These are phyloP conservation scores for Sutorius eximius DNA, from an alignment of 1,284 basidiomycete species.

Conservation along the genomic window DNA sequence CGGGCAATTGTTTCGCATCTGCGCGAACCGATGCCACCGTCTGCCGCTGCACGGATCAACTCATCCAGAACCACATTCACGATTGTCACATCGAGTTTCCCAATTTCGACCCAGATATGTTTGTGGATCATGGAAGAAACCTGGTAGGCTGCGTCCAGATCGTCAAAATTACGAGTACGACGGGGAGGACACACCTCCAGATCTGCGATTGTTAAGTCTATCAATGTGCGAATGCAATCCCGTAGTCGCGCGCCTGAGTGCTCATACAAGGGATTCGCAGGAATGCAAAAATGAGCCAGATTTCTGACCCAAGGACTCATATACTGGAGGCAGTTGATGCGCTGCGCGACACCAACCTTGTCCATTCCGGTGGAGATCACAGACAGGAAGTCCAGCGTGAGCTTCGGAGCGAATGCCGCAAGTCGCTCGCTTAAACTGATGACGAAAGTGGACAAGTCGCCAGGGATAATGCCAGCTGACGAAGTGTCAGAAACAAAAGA, in stretches of 20 bases:
- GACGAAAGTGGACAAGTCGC: conserved; percentile 65
- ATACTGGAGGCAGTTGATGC: conserved; percentile 75
- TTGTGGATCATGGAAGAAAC: conserved; percentile 68
- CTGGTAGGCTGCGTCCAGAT: conserved; percentile 40
- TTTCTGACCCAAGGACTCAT: conserved; percentile 87
- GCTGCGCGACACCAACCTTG: conserved; percentile 51
- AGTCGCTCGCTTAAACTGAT: conserved; percentile 69
- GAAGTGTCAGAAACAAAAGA: conserved; percentile 12
- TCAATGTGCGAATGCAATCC: conserved; percentile 74
- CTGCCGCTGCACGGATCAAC: conserved; percentile 74
- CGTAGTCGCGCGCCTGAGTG: conserved; percentile 69
- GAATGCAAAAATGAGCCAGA: conserved; percentile 68
- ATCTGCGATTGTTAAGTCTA: conserved; percentile 73
- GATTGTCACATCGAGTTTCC: conserved; percentile 62
- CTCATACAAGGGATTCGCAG: conserved; percentile 64
- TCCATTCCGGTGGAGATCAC: conserved; percentile 74
- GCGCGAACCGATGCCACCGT: conserved; percentile 74
- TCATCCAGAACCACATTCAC: conserved; percentile 77
- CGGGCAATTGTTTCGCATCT: conserved; percentile 77
- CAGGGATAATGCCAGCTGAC: conserved; percentile 72
- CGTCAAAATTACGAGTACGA: background rate
- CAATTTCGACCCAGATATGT: conserved; percentile 75
- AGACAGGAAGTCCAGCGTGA: conserved; percentile 84
- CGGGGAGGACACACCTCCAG: conserved; percentile 51
- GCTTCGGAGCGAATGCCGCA: conserved; percentile 69